Evolutionary conservation across 2,329 filamentous ascomycete species (phyloP).

Genomic region (Rachicladosporium sp.): DNA sequence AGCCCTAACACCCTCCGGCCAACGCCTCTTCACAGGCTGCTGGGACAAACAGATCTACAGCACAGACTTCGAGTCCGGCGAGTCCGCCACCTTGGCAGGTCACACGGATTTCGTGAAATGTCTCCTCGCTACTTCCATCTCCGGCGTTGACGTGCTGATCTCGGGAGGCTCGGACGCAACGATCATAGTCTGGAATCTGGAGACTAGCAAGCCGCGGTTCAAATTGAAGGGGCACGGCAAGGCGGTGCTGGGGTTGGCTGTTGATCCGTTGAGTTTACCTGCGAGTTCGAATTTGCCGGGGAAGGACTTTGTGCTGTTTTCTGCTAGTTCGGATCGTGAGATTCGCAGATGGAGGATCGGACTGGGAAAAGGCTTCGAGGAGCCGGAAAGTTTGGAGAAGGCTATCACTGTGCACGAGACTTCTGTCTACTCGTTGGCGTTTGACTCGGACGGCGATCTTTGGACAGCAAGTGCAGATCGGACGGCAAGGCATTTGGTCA

Average conservation of each 20-base stretch:
- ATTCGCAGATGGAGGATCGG: constrained; percentile 69
- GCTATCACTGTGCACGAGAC: constrained; percentile 75
- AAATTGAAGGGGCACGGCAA: constrained; percentile 66
- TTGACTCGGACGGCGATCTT: constrained; percentile 55
- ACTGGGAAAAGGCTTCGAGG: constrained; percentile 41
- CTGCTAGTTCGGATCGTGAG: constrained; percentile 50
- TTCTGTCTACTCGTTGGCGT: constrained; percentile 69
- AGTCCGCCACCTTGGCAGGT: constrained; percentile 30
- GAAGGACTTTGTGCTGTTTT: constrained; percentile 49
- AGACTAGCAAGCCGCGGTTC: constrained; percentile 56
- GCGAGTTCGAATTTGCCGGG: constrained; percentile 17
- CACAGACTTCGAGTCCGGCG: constrained; percentile 47
- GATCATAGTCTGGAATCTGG: constrained; percentile 65
- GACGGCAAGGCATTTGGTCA: constrained; percentile 65
- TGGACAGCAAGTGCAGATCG: constrained; percentile 94
- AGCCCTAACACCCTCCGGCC: constrained; percentile 42
- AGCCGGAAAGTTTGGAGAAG: constrained; percentile 34
- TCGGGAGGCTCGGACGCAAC: constrained; percentile 36
- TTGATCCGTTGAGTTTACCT: constrained; percentile 55
- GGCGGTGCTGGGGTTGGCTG: constrained; percentile 63
- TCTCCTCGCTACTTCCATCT: constrained; percentile 50
- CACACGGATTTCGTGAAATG: constrained; percentile 90
- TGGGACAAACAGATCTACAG: constrained; percentile 93
- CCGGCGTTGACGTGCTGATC: constrained; percentile 43
- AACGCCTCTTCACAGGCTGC: constrained; percentile 67